phyloP scores from a whole-genome alignment of 2,329 filamentous ascomycete species.

The Clarireedia hainanense region DNA sequence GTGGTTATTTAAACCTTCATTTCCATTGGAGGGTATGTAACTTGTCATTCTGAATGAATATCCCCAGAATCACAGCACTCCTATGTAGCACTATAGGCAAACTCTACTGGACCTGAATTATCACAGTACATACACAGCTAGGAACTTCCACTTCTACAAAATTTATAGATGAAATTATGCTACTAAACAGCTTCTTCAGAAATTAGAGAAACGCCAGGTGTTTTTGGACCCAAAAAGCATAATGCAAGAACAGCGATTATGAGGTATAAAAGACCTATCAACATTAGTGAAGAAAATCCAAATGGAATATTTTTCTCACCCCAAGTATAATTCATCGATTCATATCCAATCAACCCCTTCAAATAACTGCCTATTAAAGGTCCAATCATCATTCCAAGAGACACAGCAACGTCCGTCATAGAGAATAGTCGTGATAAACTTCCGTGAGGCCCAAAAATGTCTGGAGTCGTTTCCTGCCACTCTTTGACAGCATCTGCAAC shows the following conservation, averaged over 20 bases:
- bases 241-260: background rate
- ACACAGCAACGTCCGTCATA: background rate
- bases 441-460: background rate
- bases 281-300: background rate
- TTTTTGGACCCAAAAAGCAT: background rate
- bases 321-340: background rate
- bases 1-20: no score
- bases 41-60: no score
- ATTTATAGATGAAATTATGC: background rate
- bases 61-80: no score
- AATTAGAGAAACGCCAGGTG: background rate
- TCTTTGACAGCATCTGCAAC: background rate
- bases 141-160: background rate
- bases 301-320: background rate
- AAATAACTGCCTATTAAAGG: background rate
- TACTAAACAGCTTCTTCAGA: background rate
- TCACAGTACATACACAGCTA: background rate
- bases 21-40: no score
- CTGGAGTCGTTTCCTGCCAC: background rate
- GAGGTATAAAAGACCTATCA: background rate
- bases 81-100: no score
- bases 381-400: background rate
- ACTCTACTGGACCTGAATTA: no score
- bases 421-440: background rate
- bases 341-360: background rate